Base-by-base conservation (phyloP, 2,329 filamentous ascomycete genomes). In the Corinectria fuckeliana region DNA sequence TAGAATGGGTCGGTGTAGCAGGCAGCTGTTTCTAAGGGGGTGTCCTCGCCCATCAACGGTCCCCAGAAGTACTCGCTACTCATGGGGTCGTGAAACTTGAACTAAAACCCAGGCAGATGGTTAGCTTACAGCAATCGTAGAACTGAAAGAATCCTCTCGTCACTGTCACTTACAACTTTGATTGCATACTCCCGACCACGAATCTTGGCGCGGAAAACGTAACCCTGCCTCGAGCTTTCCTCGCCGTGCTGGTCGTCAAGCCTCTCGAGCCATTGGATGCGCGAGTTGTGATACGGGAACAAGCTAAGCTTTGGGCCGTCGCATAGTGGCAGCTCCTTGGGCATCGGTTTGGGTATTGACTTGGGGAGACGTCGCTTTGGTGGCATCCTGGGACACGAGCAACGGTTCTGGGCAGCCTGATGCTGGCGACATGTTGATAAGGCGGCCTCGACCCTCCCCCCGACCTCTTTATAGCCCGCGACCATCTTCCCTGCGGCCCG, bases 1-100 rank as follows among this genome's bases (percentile, higher is more conserved):
- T 56, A 69, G 28, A 68, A 69, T 6, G 66, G 66, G 21, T 68
- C 66, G 49, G 58, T 68, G 23, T 68, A 69, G 38, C 58, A 69
- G 5, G 65, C 58, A 8, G 47, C 60, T 2, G 45, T 59, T 6
- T 66, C 48, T 11, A 61, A 23, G 5, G 56, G 21, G 2, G 58
- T 58, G 6, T 66, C 52, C 41, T 60, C 26, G 26, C 60, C 61
- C 9, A 68, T 2, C 1, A 61, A 11, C 16, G 60, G 62, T 2
- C 57, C 62, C 66, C 66, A 68, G 45, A 56, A 68, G 55, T 58
- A 51, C 10, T 65, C 50, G 6, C 8, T 32, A n/a, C 44, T 58
- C 49, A 28, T 42, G 1, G 66, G 66, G 20, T 69, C 51, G 13
- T 53, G 62, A 39, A 67, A 67, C 16, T 65, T 69, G 51, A 67